Base-by-base conservation (phyloP, 768 basidiomycete species). In the Brasilioporus rufonigricans region DNA sequence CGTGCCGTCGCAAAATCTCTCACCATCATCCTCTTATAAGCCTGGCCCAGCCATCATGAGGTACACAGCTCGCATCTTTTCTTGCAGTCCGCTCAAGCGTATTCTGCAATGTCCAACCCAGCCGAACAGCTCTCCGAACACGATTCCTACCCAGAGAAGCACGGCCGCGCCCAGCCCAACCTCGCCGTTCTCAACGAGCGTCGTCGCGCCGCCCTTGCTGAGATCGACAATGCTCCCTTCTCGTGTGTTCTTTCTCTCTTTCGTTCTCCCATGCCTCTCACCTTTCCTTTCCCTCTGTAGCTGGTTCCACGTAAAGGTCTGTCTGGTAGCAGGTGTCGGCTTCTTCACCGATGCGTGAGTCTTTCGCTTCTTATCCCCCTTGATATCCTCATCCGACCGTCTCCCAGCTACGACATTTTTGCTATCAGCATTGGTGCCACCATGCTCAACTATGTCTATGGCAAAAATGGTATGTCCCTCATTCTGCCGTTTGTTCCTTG, bases 281-380 rank as follows among this genome's bases (percentile, higher is more conserved):
- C n/a, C 49, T 61, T 24, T 48, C 16, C 2, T 40, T 21, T 9
- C 39, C n/a, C 44, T 32, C 26, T 29, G 4, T 18, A 89, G 88
- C 8, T 89, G 86, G 85, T 93, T 93, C 76, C 93, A 94, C 63
- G 84, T 86, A 53, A 93, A 91, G 70, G 79, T 86, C 57, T 83
- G 82, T 62, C 59, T 83, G 53, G 81, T 81, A 12, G 75, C 90
- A 3, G 91, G 93, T 62, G 87, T 87, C 11, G 93, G 93, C 26
- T 94, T 95, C 80, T 95, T 93, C 77, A 93, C 93, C 46, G 92
- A 91, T 73, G 84, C 86, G 81, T 85, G 60, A 62, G 80, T 48
- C 21, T 71, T 1, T 9, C 43, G n/a, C 23, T 52, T 23, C 18
- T 36, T 19, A 0, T 29, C 36, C 10, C 5, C 13, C 12, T 16